phyloP scores from a whole-genome alignment of 331 rosid genomes.

The Saraca asoca region DNA sequence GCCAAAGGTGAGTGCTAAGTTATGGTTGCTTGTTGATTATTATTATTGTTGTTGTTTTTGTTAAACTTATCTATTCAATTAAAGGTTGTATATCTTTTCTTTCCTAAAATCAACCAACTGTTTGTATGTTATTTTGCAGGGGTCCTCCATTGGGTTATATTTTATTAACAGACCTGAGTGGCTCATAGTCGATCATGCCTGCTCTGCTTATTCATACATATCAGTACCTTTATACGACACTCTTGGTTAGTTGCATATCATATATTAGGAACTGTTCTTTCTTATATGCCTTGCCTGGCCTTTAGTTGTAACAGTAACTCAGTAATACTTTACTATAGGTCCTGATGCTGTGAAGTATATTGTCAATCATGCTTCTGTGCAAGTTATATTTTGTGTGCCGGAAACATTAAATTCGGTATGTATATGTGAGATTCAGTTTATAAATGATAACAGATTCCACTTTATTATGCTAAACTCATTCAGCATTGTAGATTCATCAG shows the following conservation, averaged over 20 bases:
- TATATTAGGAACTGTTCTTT: conserved; percentile 7
- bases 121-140: conserved; percentile 49
- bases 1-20: conserved; percentile 64
- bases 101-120: conserved; percentile 26
- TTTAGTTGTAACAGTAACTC: conserved; percentile 31
- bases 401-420: conserved; percentile 83
- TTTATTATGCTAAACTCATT: conserved; percentile 8
- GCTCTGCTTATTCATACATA: conserved; percentile 89
- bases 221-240: conserved; percentile 98
- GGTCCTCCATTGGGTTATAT: conserved; percentile 78
- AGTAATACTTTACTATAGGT: conserved; percentile 53
- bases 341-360: conserved; percentile 95
- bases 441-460: background rate
- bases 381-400: conserved; percentile 92
- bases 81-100: background rate
- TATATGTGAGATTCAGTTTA: conserved; percentile 28
- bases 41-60: background rate
- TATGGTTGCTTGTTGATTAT: conserved; percentile 12
- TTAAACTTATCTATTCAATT: background rate
- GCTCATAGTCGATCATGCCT: conserved; percentile 95
- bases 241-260: conserved; percentile 67
- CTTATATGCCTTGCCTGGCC: conserved; percentile 27
- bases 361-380: conserved; percentile 73
- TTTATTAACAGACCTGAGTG: conserved; percentile 98
- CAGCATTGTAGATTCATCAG: background rate